Evolutionary conservation across 2,329 filamentous ascomycete species (phyloP).

Genomic region (Aspergillus piperis): DNA sequence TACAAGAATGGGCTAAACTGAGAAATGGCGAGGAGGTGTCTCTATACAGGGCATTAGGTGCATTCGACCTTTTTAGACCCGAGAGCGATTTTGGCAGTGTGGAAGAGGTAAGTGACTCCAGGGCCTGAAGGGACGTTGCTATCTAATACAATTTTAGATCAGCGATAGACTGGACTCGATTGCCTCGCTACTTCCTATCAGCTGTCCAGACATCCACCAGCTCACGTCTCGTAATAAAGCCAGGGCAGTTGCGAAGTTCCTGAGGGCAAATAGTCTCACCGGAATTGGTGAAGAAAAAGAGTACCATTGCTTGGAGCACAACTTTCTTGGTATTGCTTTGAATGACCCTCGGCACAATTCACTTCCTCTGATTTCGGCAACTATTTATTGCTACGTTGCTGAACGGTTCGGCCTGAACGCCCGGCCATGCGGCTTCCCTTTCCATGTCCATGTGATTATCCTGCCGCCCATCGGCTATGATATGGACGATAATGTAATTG

Average conservation of each 20-base stretch:
- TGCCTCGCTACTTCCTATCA: slow-evolving; percentile 56
- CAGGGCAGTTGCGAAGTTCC: slow-evolving; percentile 66
- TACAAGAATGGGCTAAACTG: slow-evolving; percentile 72
- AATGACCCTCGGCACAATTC: slow-evolving; percentile 73
- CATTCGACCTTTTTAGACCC: slow-evolving; percentile 87
- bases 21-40: slow-evolving; percentile 53
- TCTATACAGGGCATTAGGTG: slow-evolving; percentile 74
- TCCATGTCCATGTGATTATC: slow-evolving; percentile 81
- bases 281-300: slow-evolving; percentile 68
- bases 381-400: slow-evolving; percentile 82
- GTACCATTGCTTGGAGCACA: slow-evolving; percentile 82
- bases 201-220: slow-evolving; percentile 55
- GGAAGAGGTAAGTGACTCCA: slow-evolving; percentile 59
- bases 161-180: slow-evolving; percentile 65
- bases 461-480: slow-evolving; percentile 61
- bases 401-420: slow-evolving; percentile 73
- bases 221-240: slow-evolving; percentile 69
- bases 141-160: slow-evolving; percentile 52
- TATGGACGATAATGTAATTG: slow-evolving; percentile 54
- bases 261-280: slow-evolving; percentile 67
- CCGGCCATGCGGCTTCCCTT: slow-evolving; percentile 77
- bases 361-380: slow-evolving; percentile 80
- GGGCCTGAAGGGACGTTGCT: neutral
- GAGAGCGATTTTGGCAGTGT: slow-evolving; percentile 72
- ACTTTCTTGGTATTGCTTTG: slow-evolving; percentile 80